Percentiles rank a stretch among this genome's conserved stretches.
These are phyloP conservation scores for Verticillium isaacii DNA, from an alignment of 2,329 filamentous ascomycete species.

Conservation along the genomic window DNA sequence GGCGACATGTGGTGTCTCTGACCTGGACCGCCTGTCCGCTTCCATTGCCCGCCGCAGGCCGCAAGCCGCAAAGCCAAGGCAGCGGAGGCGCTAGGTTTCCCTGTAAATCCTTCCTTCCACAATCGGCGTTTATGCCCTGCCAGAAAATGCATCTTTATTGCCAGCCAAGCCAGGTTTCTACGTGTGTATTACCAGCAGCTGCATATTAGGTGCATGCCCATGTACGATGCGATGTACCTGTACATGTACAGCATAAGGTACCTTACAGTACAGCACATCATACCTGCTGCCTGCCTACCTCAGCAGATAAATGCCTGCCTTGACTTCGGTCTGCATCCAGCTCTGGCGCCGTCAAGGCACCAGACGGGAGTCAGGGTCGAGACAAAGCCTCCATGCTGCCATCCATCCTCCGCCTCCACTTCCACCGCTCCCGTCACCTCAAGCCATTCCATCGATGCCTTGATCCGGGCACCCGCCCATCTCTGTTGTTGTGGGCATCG, in stretches of 20 bases:
- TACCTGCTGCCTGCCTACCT: not conserved
- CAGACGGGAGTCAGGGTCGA: not conserved
- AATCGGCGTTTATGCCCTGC: not conserved
- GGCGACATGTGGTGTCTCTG: not conserved
- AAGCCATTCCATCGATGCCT: not conserved
- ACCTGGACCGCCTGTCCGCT: not conserved
- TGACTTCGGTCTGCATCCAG: not conserved
- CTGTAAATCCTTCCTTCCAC: not conserved
- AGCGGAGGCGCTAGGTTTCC: not conserved
- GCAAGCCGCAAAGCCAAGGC: not conserved
- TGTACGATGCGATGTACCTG: not conserved
- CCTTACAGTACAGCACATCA: not conserved
- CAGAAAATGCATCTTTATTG: not conserved
- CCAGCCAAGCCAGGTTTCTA: not conserved
- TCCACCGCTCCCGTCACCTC: not conserved
- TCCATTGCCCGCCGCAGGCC: not conserved
- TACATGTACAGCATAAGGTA: not conserved
- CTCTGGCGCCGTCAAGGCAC: not conserved
- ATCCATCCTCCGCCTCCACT: not conserved
- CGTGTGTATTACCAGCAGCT: not conserved
- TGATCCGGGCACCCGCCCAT: not conserved
- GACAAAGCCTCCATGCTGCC: not conserved
- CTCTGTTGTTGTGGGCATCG: not conserved
- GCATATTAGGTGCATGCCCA: not conserved
- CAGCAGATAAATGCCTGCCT: not conserved